A percentile compares a stretch with the other conserved stretches of the same genome.
Evolutionary conservation across 176 grass and related monocot genomes (phyloP).

Genomic region (Phoenix roebelenii): DNA sequence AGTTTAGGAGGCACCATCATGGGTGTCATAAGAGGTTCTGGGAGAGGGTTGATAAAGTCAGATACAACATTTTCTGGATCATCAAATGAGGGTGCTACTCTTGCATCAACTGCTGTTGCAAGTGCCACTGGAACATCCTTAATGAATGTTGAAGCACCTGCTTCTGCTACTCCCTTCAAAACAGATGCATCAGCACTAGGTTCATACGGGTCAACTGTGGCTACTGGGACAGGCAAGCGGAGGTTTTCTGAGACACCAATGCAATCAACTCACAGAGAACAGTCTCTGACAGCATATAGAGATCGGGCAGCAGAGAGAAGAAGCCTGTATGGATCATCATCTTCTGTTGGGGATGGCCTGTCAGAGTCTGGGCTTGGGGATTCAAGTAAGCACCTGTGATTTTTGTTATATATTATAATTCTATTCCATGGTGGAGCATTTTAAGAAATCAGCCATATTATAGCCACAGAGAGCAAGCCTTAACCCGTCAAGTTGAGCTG

Average conservation of each 20-base stretch:
- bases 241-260: slow-evolving; percentile 86
- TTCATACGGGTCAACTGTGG: slow-evolving; percentile 40
- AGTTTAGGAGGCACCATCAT: slow-evolving; percentile 61
- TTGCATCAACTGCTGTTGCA: slow-evolving; percentile 15
- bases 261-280: slow-evolving; percentile 24
- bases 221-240: slow-evolving; percentile 58
- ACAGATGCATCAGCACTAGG: slow-evolving; percentile 59
- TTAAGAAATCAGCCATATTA: neutral
- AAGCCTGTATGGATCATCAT: slow-evolving; percentile 71
- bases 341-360: slow-evolving; percentile 33
- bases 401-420: neutral
- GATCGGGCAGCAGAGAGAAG: slow-evolving; percentile 94
- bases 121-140: slow-evolving; percentile 12
- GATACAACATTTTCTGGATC: slow-evolving; percentile 43
- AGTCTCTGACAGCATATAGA: slow-evolving; percentile 61
- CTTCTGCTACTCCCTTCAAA: slow-evolving; percentile 47
- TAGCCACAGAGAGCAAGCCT: too few relatives aligned
- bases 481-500: too few relatives aligned
- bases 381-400: slow-evolving; percentile 59
- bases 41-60: slow-evolving; percentile 66
- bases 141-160: slow-evolving; percentile 21
- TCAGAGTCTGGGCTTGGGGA: slow-evolving; percentile 29
- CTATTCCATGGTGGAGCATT: slow-evolving; percentile 3
- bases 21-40: slow-evolving; percentile 80
- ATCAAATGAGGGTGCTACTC: slow-evolving; percentile 19